phyloP scores from a whole-genome alignment of 2,329 filamentous ascomycete genomes.

The Davidsoniella neocaledoniae region DNA sequence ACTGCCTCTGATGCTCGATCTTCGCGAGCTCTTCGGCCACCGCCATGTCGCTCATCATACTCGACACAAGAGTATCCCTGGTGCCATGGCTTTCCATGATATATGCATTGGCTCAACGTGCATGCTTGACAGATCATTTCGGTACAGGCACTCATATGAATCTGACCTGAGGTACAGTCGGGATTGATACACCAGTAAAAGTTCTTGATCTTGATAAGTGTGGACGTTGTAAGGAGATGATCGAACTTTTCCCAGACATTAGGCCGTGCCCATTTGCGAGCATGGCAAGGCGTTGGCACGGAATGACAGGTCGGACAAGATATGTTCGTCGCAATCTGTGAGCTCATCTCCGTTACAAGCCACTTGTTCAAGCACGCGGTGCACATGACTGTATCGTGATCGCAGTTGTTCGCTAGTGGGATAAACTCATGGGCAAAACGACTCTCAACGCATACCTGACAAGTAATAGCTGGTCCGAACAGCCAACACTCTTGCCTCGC shows the following conservation, averaged over 20 bases:
- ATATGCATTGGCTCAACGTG: slow-evolving; percentile 19
- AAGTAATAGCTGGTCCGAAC: background rate
- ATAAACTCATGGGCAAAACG: slow-evolving; percentile 8
- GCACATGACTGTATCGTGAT: slow-evolving; percentile 4
- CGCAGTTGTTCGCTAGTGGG: background rate
- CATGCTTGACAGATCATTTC: slow-evolving; percentile 21
- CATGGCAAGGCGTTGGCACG: background rate
- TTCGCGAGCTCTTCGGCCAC: slow-evolving; percentile 16
- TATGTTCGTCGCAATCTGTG: slow-evolving; percentile 4
- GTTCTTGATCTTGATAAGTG: slow-evolving; percentile 17
- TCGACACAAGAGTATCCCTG: slow-evolving; percentile 21
- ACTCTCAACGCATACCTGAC: slow-evolving; percentile 7
- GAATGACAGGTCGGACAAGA: slow-evolving; percentile 2
- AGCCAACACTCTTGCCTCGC: slow-evolving; percentile 8
- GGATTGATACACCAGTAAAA: slow-evolving; percentile 25
- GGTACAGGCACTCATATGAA: slow-evolving; percentile 19
- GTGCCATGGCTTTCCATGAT: slow-evolving; percentile 24
- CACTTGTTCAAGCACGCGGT: slow-evolving; percentile 5
- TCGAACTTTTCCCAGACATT: slow-evolving; percentile 18
- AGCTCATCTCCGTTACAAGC: background rate
- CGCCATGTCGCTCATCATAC: slow-evolving; percentile 20
- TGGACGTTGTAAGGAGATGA: slow-evolving; percentile 19
- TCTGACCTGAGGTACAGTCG: slow-evolving; percentile 22
- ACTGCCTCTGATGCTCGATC: slow-evolving; percentile 21
- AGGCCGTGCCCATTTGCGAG: slow-evolving; percentile 7